phyloP scores from a whole-genome alignment of 2,329 filamentous ascomycete genomes.

The Metarhizium guizhouense region DNA sequence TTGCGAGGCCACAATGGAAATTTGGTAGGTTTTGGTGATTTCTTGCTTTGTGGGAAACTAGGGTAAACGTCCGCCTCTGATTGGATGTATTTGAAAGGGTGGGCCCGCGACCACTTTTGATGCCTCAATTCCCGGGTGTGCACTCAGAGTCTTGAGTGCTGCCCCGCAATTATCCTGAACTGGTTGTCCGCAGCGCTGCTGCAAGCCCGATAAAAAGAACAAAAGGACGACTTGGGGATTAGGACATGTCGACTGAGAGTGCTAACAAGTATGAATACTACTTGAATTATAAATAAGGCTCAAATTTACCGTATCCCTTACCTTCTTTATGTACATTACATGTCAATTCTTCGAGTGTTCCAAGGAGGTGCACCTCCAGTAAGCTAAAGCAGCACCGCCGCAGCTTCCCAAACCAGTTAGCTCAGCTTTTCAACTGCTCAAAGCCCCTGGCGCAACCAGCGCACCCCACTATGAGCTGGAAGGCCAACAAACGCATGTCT shows the following conservation, averaged over 20 bases:
- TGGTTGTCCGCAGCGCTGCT: neutral
- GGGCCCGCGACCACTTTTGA: neutral
- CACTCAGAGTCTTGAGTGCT: neutral
- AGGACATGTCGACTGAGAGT: neutral
- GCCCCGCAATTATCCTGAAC: neutral
- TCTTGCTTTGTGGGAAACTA: slow-evolving; percentile 36
- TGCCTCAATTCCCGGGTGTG: slow-evolving; percentile 6
- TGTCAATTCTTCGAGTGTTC: neutral
- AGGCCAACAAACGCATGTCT: slow-evolving; percentile 7
- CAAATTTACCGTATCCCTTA: no score
- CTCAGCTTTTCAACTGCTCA: neutral
- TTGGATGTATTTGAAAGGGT: slow-evolving; percentile 19
- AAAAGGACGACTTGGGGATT: neutral
- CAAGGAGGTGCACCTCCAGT: neutral
- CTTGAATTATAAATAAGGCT: no score
- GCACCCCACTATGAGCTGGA: slow-evolving; percentile 4
- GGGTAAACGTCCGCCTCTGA: slow-evolving; percentile 27
- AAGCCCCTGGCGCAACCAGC: neutral
- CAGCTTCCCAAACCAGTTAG: neutral
- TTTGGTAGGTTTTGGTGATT: slow-evolving; percentile 34
- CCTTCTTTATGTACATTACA: neutral
- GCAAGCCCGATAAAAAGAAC: neutral
- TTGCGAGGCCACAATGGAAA: slow-evolving; percentile 24
- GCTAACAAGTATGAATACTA: neutral
- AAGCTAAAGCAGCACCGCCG: neutral